Evolutionary conservation across 2,329 filamentous ascomycete species (phyloP), one percentile per base, ranked within the genome.

Genomic region (Pseudogymnoascus sp.): DNA sequence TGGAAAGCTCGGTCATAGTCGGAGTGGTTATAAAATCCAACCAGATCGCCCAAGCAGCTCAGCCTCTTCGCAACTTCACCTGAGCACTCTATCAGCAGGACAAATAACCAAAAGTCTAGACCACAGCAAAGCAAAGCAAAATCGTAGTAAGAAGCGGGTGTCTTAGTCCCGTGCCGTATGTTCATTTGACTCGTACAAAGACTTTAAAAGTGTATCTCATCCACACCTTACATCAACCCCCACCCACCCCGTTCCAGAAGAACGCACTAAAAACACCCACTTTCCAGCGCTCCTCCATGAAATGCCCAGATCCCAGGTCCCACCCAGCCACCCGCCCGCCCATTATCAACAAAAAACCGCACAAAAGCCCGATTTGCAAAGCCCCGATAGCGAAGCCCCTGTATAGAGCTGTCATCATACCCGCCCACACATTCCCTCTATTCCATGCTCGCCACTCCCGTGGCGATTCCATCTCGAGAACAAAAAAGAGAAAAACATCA

Each of bases 171-270:
- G n/a, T 31, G 26, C 17, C 26, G 26, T 56, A 56, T 56, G 46
- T 56, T 56, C 46, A 56, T 56, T 56, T 56, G 46, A 56, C 46
- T 56, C 46, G 46, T 56, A 56, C 46, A 56, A 56, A 56, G 46
- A 56, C 46, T 33, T 56, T 56, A 56, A 56, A 46, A 31, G 46
- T 56, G 46, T 56, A 19, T 31, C 26, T 19, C 46, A 56, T 33
- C 46, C 33, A 56, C 46, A 56, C 26, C 46, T 11, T 19, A 56
- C 46, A 56, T 56, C 46, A 56, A 53, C 15, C 23, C 46, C 26
- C 46, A 31, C 46, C 46, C 26, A 31, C 11, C 46, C 23, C n/a
- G 26, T 56, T 13, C 46, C n/a, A 56, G 46, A 56, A 33, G 26
- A 56, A 56, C 46, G 46, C 26, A 33, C 46, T 56, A 26, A 33